These are phyloP conservation scores for Madurella fahalii DNA, from an alignment of 2,329 filamentous ascomycete genomes.

Conservation along the genomic window DNA sequence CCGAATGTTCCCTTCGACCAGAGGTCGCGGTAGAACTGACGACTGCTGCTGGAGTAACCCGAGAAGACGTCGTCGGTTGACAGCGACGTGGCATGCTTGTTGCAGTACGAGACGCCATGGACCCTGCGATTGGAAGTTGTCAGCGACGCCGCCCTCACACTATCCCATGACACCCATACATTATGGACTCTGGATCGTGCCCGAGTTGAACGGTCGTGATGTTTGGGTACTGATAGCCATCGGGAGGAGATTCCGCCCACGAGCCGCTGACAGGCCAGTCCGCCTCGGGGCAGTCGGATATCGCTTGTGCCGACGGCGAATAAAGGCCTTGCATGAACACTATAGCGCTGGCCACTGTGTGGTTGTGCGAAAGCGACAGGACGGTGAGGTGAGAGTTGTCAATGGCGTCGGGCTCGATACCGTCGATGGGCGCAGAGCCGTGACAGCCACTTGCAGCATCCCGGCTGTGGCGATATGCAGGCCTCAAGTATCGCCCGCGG, in stretches of 20 bases:
- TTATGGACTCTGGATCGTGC: conserved; percentile 42
- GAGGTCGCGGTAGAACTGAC: conserved; percentile 41
- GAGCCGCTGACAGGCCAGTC: conserved; percentile 43
- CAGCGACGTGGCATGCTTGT: conserved; percentile 33
- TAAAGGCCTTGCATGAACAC: conserved; percentile 85
- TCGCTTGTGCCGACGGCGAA: conserved; percentile 55
- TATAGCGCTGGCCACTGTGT: conserved; percentile 62
- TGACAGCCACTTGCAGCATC: conserved; percentile 5
- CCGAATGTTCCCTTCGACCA: conserved; percentile 35
- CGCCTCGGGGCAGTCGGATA: conserved; percentile 24
- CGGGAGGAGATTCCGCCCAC: conserved; percentile 59
- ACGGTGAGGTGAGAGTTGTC: conserved; percentile 46
- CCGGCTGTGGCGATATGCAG: conserved; percentile 10
- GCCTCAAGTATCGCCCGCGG: conserved; percentile 45
- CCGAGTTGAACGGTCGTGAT: conserved; percentile 50
- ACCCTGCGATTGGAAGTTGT: conserved; percentile 28
- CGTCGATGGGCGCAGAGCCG: conserved; percentile 37
- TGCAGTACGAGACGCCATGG: conserved; percentile 38
- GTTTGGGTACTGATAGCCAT: conserved; percentile 77
- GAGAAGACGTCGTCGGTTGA: conserved; percentile 24
- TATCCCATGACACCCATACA: conserved; percentile 29
- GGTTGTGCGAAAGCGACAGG: conserved; percentile 39
- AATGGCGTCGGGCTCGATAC: conserved; percentile 41
- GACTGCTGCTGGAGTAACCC: conserved; percentile 11
- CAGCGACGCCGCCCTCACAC: neutral